Evolutionary conservation across 2,329 filamentous ascomycete species (phyloP).

Genomic region (Aspergillus bombycis): DNA sequence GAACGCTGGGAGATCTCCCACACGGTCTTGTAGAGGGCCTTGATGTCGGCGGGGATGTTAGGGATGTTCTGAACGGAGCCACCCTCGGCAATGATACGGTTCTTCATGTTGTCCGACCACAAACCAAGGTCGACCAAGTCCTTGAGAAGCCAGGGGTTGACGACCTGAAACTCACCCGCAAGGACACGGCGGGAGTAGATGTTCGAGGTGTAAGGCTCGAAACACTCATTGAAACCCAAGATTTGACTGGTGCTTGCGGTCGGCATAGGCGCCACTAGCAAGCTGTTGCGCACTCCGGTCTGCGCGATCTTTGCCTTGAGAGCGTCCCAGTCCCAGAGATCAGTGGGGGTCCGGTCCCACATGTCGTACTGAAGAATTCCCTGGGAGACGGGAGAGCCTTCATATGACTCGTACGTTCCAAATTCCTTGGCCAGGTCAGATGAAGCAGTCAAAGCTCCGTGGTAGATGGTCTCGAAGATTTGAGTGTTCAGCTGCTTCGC

Average conservation of each 20-base stretch:
- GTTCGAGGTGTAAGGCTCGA: conserved; percentile 99
- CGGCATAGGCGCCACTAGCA: conserved; percentile 95
- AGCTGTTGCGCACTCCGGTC: conserved; percentile 91
- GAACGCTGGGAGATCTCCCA: conserved; percentile 98
- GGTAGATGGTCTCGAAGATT: conserved; percentile 99
- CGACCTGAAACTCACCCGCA: conserved; percentile 98
- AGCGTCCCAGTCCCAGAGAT: conserved; percentile 93
- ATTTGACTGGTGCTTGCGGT: conserved; percentile 98
- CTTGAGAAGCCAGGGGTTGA: conserved; percentile 98
- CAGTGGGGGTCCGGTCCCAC: conserved; percentile 92
- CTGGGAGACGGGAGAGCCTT: conserved; percentile 91
- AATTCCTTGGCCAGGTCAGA: conserved; percentile 80
- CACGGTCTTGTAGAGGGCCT: conserved; percentile 97
- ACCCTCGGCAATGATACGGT: conserved; percentile 96
- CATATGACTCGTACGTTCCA: conserved; percentile 85
- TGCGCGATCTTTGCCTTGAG: conserved; percentile 91
- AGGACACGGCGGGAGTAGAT: conserved; percentile 98
- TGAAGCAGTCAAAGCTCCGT: conserved; percentile 88
- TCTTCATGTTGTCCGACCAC: conserved; percentile 99
- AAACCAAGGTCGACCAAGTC: conserved; percentile 96
- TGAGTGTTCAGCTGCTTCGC: conserved; percentile 93
- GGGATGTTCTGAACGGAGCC: conserved; percentile 96
- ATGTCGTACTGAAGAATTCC: conserved; percentile 98
- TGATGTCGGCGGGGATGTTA: conserved; percentile 94
- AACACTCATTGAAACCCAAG: conserved; percentile 98